Conservation (phyloP, 2,329 filamentous ascomycete species). For the Helotiales sp. region DNA sequence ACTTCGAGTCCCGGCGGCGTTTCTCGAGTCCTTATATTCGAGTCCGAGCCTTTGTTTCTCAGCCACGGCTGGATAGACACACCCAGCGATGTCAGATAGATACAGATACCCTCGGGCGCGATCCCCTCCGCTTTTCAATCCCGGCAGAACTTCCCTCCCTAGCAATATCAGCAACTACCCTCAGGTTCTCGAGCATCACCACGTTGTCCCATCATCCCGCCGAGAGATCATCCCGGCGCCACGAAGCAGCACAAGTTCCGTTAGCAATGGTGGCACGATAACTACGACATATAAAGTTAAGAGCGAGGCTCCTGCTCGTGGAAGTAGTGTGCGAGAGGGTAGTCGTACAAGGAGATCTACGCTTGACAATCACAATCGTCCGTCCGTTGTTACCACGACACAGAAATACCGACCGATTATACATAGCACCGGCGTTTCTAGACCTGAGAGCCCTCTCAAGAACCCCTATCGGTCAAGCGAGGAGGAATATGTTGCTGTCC, state of each 20-base stretch:
- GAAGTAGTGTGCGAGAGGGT: constrained; percentile 53
- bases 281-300: constrained; percentile 62
- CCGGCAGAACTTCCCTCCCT: constrained; percentile 59
- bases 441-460: constrained; percentile 55
- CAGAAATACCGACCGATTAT: constrained; percentile 43
- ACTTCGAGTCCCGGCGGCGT: neutral
- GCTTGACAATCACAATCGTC: constrained; percentile 54
- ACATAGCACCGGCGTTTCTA: constrained; percentile 40
- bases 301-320: constrained; percentile 56
- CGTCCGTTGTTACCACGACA: constrained; percentile 58
- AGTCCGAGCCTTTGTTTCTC: neutral
- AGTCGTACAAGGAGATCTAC: constrained; percentile 55
- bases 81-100: constrained; percentile 9
- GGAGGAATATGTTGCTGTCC: constrained; percentile 59
- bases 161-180: constrained; percentile 43
- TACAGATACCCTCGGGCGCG: constrained; percentile 44
- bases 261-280: constrained; percentile 43
- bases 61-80: neutral
- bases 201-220: constrained; percentile 53
- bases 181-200: constrained; percentile 49
- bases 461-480: constrained; percentile 60
- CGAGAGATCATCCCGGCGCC: constrained; percentile 44
- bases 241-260: constrained; percentile 45
- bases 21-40: constrained; percentile 4
- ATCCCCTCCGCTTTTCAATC: constrained; percentile 51